These are phyloP conservation scores for Solanum habrochaites DNA, from an alignment of 257 asterid species.

Conservation along the genomic window DNA sequence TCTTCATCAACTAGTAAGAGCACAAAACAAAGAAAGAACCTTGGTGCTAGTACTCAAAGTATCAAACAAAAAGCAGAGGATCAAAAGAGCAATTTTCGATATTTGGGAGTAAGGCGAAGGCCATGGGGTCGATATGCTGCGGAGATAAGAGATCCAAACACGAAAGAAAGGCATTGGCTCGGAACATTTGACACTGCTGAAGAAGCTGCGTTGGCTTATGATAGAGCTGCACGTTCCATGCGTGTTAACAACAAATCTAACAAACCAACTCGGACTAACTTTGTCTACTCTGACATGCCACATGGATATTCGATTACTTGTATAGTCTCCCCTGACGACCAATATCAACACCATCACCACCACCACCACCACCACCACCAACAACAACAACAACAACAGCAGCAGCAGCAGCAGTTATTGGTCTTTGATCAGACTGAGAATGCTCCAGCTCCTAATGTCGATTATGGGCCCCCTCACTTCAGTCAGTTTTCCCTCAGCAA, in stretches of 20 bases:
- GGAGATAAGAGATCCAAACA: conserved; percentile 72
- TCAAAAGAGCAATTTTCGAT: conserved; percentile 18
- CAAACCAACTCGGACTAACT: conserved; percentile 56
- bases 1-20: background rate
- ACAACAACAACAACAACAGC: too few relatives aligned
- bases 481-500: background rate
- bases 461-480: background rate
- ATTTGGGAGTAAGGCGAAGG: conserved; percentile 67
- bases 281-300: conserved; percentile 88
- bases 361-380: background rate
- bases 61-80: conserved; percentile 10
- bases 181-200: conserved; percentile 90
- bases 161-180: conserved; percentile 82
- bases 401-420: background rate
- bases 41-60: background rate
- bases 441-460: background rate
- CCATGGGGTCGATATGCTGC: conserved; percentile 95
- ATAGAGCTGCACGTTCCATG: conserved; percentile 83
- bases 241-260: conserved; percentile 29
- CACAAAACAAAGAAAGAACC: background rate
- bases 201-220: conserved; percentile 86
- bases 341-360: background rate
- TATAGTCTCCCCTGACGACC: conserved; percentile 71
- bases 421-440: conserved; percentile 10
- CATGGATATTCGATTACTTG: conserved; percentile 74